Conservation (phyloP, 2,329 filamentous ascomycete genomes). For the Colletotrichum gloeosporioides region DNA sequence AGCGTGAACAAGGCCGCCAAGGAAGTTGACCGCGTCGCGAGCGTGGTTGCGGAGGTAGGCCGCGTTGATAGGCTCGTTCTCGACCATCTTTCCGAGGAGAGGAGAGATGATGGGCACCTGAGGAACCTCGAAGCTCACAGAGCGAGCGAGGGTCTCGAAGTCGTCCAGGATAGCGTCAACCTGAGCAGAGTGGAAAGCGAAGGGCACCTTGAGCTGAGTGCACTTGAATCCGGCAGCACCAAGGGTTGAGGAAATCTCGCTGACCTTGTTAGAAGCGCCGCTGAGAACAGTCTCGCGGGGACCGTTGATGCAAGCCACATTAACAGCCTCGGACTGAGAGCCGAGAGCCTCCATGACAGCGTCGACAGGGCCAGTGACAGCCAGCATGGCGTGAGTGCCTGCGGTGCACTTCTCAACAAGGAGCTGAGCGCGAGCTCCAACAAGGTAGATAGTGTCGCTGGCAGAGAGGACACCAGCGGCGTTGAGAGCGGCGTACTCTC, state of each 20-base stretch:
- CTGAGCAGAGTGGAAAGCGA: slow-evolving; percentile 60
- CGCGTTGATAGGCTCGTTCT: slow-evolving; percentile 53
- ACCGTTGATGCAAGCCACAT: slow-evolving; percentile 77
- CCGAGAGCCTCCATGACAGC: slow-evolving; percentile 58
- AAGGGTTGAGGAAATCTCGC: slow-evolving; percentile 45
- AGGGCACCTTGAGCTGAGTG: slow-evolving; percentile 54
- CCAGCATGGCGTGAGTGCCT: slow-evolving; percentile 67
- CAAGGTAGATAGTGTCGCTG: slow-evolving; percentile 74
- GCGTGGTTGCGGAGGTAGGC: slow-evolving; percentile 66
- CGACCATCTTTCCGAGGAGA: slow-evolving; percentile 59
- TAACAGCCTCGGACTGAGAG: slow-evolving; percentile 43
- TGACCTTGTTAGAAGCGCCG: slow-evolving; percentile 46
- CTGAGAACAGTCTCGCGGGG: slow-evolving; percentile 76
- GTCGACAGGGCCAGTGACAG: slow-evolving; percentile 52
- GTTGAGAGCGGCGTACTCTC: slow-evolving; percentile 76
- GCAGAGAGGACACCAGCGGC: slow-evolving; percentile 74
- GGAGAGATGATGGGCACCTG: slow-evolving; percentile 71
- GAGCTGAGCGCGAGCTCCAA: slow-evolving; percentile 70
- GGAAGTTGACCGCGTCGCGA: slow-evolving; percentile 71
- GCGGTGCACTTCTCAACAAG: slow-evolving; percentile 69
- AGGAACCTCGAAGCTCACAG: slow-evolving; percentile 48
- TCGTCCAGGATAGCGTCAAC: slow-evolving; percentile 62
- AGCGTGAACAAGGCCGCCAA: slow-evolving; percentile 60
- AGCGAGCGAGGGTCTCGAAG: slow-evolving; percentile 53
- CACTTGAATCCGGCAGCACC: slow-evolving; percentile 42